Evolutionary conservation across 2,329 filamentous ascomycete genomes (phyloP).

Genomic region (Colletotrichum sp.): DNA sequence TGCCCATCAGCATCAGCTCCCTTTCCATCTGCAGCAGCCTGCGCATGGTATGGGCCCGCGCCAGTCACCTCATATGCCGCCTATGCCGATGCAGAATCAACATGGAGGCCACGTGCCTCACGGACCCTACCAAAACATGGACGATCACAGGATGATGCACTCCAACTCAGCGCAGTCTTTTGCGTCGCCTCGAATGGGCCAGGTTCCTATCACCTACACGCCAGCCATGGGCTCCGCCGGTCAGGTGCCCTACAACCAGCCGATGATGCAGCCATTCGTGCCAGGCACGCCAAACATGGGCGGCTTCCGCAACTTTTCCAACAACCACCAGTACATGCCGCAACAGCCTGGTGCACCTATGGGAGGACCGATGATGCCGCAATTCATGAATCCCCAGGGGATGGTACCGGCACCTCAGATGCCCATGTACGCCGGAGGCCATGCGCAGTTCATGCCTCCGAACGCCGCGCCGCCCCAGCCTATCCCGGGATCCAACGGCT

Average conservation of each 20-base stretch:
- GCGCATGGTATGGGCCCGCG: constrained; percentile 71
- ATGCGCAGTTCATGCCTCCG: constrained; percentile 68
- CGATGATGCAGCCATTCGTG: constrained; percentile 73
- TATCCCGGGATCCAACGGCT: constrained; percentile 74
- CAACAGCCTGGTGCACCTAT: constrained; percentile 71
- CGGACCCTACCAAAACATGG: constrained; percentile 73
- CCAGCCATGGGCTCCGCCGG: constrained; percentile 71
- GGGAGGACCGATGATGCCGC: constrained; percentile 78
- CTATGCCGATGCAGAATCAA: constrained; percentile 77
- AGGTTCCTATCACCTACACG: constrained; percentile 72
- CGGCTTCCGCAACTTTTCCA: constrained; percentile 73
- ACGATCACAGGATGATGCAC: constrained; percentile 89
- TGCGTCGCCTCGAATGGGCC: constrained; percentile 80
- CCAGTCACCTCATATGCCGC: constrained; percentile 76
- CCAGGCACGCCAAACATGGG: constrained; percentile 74
- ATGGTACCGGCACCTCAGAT: constrained; percentile 76
- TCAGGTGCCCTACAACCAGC: constrained; percentile 75
- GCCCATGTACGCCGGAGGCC: constrained; percentile 77
- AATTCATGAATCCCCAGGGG: constrained; percentile 77
- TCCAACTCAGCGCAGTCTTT: constrained; percentile 84
- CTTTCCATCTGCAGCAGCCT: constrained; percentile 80
- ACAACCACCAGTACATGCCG: constrained; percentile 74
- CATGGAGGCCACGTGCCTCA: constrained; percentile 70
- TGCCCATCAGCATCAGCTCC: constrained; percentile 83
- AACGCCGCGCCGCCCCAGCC: constrained; percentile 59